Base-by-base conservation (phyloP, 2,329 filamentous ascomycete species). In the Purpureocillium takamizusanense region DNA sequence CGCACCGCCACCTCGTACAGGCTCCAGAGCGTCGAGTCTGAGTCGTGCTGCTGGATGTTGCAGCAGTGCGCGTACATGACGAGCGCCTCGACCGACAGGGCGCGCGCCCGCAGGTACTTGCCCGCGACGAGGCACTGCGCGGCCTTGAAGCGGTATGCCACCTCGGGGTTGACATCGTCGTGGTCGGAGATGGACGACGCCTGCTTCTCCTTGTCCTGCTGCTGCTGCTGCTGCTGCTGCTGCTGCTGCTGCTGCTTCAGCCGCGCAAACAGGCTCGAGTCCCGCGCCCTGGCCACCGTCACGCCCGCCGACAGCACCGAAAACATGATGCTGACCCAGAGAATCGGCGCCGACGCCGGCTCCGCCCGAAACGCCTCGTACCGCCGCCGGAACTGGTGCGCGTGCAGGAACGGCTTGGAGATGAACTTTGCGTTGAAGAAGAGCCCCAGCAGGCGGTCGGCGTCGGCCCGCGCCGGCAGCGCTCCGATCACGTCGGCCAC, bases 271-370 rank as follows among this genome's bases (percentile, higher is more conserved):
- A 17, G 3, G 45, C 44, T 39, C 42, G 40, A 37, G 18, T 52
- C 53, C 42, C 61, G 57, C 36, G 49, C 42, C 30, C 53, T 50
- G 17, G 55, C 51, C 16, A 68, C 55, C 13, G 60, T 55, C 25
- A 59, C 52, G 1, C 66, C 66, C 4, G 61, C 58, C 42, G 57
- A 59, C 30, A 74, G 46, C 34, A 72, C 61, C 6, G 68, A 71
- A 41, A 69, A 68, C 35, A 74, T 54, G 30, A 70, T 65, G 45
- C 69, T 72, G 33, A 71, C 54, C 70, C 70, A 74, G 18, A 73
- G 54, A 11, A 70, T 51, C 42, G 61, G 64, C 3, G 62, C 54
- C 1, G 54, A 52, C 4, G 53, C 46, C 1, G 67, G 63, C 4
- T 59, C 49, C 18, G 47, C 46, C 69, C 70, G 72, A 44, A 74